Evolutionary conservation across 345 rosid genomes (phyloP).

Genomic region (Alliaria petiolata): DNA sequence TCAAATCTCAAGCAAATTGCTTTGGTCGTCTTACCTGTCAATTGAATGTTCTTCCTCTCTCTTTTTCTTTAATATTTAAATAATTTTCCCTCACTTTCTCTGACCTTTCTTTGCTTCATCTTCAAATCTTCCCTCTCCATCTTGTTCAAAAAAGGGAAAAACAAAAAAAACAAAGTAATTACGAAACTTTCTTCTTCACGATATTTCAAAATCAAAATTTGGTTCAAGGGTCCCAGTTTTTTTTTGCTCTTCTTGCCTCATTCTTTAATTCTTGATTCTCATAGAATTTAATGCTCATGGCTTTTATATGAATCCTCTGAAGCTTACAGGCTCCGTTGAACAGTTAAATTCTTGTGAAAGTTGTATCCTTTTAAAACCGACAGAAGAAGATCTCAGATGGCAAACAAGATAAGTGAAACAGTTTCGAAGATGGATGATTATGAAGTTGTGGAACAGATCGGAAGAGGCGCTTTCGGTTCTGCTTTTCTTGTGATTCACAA

Average conservation of each 20-base stretch:
- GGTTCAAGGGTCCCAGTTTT: slow-evolving; percentile 34
- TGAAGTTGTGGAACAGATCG: slow-evolving; percentile 91
- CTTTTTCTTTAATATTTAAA: background rate
- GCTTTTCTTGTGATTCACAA: slow-evolving; percentile 96
- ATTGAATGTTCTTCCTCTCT: slow-evolving; percentile 5
- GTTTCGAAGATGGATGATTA: slow-evolving; percentile 76
- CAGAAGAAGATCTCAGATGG: slow-evolving; percentile 22
- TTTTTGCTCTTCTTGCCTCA: slow-evolving; percentile 15
- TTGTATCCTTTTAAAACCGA: slow-evolving; percentile 1
- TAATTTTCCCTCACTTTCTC: slow-evolving; percentile 31
- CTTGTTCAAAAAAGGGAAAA: slow-evolving; percentile 25
- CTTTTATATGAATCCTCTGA: slow-evolving; percentile 18
- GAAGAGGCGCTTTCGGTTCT: slow-evolving; percentile 91
- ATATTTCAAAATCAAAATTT: slow-evolving; percentile 36
- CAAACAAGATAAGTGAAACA: slow-evolving; percentile 24
- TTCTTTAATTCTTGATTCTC: slow-evolving; percentile 29
- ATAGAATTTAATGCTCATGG: slow-evolving; percentile 31
- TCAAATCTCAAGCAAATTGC: slow-evolving; percentile 33
- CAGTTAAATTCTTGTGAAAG: slow-evolving; percentile 28
- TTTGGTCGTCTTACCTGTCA: slow-evolving; percentile 24
- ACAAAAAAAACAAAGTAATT: background rate
- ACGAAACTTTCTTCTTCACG: slow-evolving; percentile 25
- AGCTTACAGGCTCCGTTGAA: slow-evolving; percentile 29
- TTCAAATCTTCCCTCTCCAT: slow-evolving; percentile 37
- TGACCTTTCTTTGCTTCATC: slow-evolving; percentile 34